Conservation (phyloP, 345 rosid genomes). For the Mangifera indica region DNA sequence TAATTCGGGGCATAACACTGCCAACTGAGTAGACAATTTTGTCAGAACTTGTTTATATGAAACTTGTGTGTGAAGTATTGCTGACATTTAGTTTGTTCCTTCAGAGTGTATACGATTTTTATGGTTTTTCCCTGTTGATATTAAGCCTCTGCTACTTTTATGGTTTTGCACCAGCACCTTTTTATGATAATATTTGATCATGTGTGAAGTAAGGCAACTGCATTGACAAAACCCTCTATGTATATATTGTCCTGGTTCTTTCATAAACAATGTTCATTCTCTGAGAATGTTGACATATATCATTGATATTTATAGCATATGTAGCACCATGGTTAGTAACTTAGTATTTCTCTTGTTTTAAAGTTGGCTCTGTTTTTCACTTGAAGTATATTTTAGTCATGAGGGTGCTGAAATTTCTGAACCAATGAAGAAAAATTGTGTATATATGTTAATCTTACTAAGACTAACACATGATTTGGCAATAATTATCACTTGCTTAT, state of each 20-base stretch:
- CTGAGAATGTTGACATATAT: background rate
- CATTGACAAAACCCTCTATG: background rate
- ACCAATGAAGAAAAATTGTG: no score
- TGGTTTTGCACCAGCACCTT: background rate
- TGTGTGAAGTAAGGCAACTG: background rate
- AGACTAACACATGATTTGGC: no score
- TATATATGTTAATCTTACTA: no score
- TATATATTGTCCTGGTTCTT: background rate
- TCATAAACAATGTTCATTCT: background rate
- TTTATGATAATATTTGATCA: background rate
- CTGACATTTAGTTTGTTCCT: background rate
- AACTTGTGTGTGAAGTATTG: background rate
- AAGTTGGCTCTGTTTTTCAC: no score
- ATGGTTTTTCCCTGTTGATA: background rate
- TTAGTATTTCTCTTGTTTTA: no score
- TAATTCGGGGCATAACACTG: background rate
- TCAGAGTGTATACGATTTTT: background rate
- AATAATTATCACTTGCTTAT: background rate
- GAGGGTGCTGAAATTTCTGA: no score
- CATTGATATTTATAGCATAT: background rate
- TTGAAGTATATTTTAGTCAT: no score
- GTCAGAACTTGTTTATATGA: conserved; percentile 8
- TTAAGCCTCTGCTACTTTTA: background rate
- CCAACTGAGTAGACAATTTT: background rate
- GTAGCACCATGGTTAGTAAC: no score